Percentiles rank a stretch among this genome's conserved stretches.
These are phyloP conservation scores for Calonectria fujianensis DNA, from an alignment of 2,329 filamentous ascomycete species.

Conservation along the genomic window DNA sequence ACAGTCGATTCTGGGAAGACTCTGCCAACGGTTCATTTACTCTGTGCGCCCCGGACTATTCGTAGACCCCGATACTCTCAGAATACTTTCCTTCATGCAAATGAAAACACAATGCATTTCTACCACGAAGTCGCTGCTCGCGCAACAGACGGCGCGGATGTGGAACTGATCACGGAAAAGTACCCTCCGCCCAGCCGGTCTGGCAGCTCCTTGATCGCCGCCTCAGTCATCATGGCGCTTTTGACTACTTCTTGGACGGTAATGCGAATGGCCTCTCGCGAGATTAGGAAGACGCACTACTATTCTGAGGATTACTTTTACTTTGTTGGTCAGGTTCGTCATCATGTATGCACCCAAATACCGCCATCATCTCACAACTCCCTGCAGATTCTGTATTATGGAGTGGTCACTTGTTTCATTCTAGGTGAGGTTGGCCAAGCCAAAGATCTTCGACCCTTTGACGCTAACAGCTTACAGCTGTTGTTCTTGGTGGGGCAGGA, in stretches of 20 bases:
- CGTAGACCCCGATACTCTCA: neutral
- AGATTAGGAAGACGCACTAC: constrained; percentile 32
- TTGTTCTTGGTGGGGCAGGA: constrained; percentile 25
- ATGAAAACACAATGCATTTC: neutral
- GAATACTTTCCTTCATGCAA: neutral
- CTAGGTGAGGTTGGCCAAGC: neutral
- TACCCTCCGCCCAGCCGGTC: constrained; percentile 7
- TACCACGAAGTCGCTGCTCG: constrained; percentile 12
- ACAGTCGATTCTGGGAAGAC: neutral
- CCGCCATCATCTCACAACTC: neutral
- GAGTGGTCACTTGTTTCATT: constrained; percentile 15
- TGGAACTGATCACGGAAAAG: neutral
- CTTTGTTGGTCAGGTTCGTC: constrained; percentile 31
- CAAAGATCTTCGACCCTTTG: neutral
- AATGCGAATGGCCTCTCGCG: constrained; percentile 31
- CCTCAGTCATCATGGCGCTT: constrained; percentile 20
- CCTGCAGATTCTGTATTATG: constrained; percentile 27
- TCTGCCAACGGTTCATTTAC: neutral
- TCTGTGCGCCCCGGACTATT: neutral
- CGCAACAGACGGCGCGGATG: neutral
- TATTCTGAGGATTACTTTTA: constrained; percentile 36
- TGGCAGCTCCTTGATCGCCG: constrained; percentile 18
- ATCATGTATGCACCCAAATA: neutral
- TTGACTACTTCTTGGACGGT: constrained; percentile 34
- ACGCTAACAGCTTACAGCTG: neutral